These are phyloP conservation scores for Thielaviopsis euricoi DNA, from an alignment of 2,329 filamentous ascomycete species.

Conservation along the genomic window DNA sequence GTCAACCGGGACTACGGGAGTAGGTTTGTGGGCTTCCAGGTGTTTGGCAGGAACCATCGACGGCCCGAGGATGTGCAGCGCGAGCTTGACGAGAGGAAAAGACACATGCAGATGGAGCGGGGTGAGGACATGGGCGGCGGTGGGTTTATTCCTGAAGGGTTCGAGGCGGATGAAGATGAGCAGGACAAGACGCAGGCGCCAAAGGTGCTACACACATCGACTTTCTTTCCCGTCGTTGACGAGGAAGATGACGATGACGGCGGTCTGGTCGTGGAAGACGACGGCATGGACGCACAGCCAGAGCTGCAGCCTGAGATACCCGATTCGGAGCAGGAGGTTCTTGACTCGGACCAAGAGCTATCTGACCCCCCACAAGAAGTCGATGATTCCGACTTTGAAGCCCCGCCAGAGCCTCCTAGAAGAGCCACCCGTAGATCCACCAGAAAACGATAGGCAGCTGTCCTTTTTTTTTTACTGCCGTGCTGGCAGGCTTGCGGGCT, in stretches of 20 bases:
- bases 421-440: not conserved
- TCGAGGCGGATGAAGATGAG: slow-evolving; percentile 29
- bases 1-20: slow-evolving; percentile 63
- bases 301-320: slow-evolving; percentile 1
- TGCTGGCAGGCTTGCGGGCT: slow-evolving; percentile 48
- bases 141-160: slow-evolving; percentile 38
- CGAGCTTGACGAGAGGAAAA: slow-evolving; percentile 16
- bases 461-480: too few species aligned
- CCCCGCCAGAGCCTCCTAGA: not conserved
- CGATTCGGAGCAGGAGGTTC: not conserved
- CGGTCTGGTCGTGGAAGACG: slow-evolving; percentile 12
- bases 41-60: slow-evolving; percentile 8
- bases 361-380: not conserved
- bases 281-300: not conserved
- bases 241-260: slow-evolving; percentile 25
- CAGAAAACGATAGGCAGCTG: not conserved
- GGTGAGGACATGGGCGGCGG: slow-evolving; percentile 44
- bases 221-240: slow-evolving; percentile 31
- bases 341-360: too few species aligned
- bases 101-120: slow-evolving; percentile 29
- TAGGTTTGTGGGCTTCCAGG: slow-evolving; percentile 26
- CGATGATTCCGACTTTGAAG: not conserved
- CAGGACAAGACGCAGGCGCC: slow-evolving; percentile 8
- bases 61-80: slow-evolving; percentile 10
- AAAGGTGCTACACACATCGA: slow-evolving; percentile 23